Evolutionary conservation across 768 basidiomycete species (phyloP).

Genomic region (Suillus weaverae): DNA sequence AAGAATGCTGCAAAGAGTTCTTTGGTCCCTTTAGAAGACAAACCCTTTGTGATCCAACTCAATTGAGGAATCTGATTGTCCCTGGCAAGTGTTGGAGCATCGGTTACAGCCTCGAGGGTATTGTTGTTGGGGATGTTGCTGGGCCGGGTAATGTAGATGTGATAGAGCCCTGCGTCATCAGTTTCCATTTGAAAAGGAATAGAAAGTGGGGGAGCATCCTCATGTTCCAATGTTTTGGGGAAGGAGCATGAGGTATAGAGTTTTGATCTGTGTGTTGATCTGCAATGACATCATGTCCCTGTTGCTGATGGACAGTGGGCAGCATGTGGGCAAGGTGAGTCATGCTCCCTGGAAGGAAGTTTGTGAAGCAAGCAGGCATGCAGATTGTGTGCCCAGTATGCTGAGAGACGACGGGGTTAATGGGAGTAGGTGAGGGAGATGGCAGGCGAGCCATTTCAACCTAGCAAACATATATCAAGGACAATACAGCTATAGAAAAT

Average conservation of each 20-base stretch:
- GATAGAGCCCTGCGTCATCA: slow-evolving; percentile 6
- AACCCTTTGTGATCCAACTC: neutral
- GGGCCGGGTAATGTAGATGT: slow-evolving; percentile 2
- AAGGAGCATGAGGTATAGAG: neutral
- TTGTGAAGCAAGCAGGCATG: too few relatives aligned
- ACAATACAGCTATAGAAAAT: neutral
- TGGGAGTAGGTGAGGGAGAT: too few relatives aligned
- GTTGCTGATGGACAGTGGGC: neutral
- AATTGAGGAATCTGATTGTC: neutral
- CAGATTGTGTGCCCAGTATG: too few relatives aligned
- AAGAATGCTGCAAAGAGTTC: slow-evolving; percentile 16
- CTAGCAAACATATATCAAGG: neutral
- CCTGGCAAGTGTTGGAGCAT: neutral
- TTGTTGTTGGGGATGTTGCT: neutral
- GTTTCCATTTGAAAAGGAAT: neutral
- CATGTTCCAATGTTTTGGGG: slow-evolving; percentile 19
- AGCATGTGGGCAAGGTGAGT: neutral
- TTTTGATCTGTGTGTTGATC: neutral
- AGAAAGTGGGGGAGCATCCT: too few relatives aligned
- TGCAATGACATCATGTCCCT: neutral
- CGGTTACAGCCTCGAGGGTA: neutral
- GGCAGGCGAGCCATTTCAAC: neutral
- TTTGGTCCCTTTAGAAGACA: neutral
- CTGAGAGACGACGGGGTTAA: too few relatives aligned
- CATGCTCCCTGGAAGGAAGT: too few relatives aligned